phyloP scores from a whole-genome alignment of 78 protist species.

The Dictyostelium citrinum region DNA sequence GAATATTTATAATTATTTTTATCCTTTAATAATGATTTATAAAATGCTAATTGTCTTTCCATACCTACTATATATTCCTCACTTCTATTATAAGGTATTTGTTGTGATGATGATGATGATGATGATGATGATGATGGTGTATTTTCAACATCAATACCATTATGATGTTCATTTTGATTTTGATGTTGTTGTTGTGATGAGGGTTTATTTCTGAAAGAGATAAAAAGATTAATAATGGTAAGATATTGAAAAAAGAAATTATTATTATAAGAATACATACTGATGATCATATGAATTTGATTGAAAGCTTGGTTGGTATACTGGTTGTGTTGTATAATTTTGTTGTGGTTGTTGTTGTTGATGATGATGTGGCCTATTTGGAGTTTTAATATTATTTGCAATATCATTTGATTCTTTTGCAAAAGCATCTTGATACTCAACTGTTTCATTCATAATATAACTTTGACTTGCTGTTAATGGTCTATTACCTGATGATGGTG shows the following conservation, averaged over 20 bases:
- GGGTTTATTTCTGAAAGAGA: not conserved
- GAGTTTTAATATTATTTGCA: conserved; percentile 11
- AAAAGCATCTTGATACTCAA: not conserved
- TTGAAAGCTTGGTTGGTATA: not conserved
- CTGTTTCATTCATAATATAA: not conserved
- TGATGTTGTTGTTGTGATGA: not conserved
- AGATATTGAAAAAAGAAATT: not conserved
- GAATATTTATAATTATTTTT: not conserved
- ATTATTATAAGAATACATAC: not conserved
- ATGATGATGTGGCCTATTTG: not conserved
- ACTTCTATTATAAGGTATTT: not conserved
- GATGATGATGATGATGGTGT: not conserved
- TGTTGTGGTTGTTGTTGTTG: not conserved
- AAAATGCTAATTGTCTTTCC: not conserved
- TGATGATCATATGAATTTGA: not conserved
- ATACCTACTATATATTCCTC: not conserved
- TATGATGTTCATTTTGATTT: not conserved
- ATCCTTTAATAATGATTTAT: not conserved
- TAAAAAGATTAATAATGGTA: no score
- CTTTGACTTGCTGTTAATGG: conserved; percentile 10
- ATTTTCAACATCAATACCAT: not conserved
- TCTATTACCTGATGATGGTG: not conserved
- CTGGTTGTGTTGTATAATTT: not conserved
- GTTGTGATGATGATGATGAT: not conserved
- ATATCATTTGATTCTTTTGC: not conserved